phyloP scores from a whole-genome alignment of 441 rosid species.

The Euphorbia schlechtendalii region DNA sequence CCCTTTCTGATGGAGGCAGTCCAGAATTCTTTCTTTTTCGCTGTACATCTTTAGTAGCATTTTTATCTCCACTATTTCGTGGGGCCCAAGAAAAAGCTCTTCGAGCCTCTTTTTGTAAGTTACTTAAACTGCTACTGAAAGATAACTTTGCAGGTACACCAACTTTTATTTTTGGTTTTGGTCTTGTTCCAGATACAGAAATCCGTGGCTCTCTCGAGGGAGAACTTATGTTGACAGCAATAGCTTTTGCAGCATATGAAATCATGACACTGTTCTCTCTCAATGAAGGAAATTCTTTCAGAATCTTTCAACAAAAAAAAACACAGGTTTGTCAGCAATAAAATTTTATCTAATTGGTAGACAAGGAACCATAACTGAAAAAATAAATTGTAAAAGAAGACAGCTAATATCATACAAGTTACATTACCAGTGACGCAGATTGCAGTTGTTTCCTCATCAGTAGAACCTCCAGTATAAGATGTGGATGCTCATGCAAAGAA shows the following conservation, averaged over 20 bases:
- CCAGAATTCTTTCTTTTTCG: slow-evolving; percentile 93
- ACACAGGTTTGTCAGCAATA: slow-evolving; percentile 23
- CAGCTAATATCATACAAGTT: slow-evolving; percentile 15
- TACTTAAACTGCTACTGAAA: slow-evolving; percentile 81
- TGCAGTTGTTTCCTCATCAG: slow-evolving; percentile 95
- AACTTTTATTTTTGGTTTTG: slow-evolving; percentile 57
- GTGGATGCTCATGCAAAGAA: slow-evolving; percentile 94
- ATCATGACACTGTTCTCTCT: slow-evolving; percentile 67
- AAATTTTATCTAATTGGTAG: slow-evolving; percentile 1
- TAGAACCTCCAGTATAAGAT: slow-evolving; percentile 87
- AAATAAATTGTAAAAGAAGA: slow-evolving; percentile 14
- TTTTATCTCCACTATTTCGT: slow-evolving; percentile 74
- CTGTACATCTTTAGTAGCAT: slow-evolving; percentile 65
- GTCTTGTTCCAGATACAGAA: slow-evolving; percentile 66
- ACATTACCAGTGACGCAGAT: slow-evolving; percentile 80
- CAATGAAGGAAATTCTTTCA: slow-evolving; percentile 83
- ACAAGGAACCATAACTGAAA: slow-evolving; percentile 10
- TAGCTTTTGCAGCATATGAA: slow-evolving; percentile 89
- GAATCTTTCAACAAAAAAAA: slow-evolving; percentile 52
- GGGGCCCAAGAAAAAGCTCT: slow-evolving; percentile 99
- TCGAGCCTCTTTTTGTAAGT: slow-evolving; percentile 95
- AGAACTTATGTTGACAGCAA: slow-evolving; percentile 63
- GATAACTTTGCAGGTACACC: slow-evolving; percentile 56
- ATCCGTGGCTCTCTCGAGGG: slow-evolving; percentile 75
- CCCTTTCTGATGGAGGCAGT: slow-evolving; percentile 71